These are phyloP conservation scores for Phylloporus rhodoxanthus DNA, from an alignment of 768 basidiomycete genomes.

Conservation along the genomic window DNA sequence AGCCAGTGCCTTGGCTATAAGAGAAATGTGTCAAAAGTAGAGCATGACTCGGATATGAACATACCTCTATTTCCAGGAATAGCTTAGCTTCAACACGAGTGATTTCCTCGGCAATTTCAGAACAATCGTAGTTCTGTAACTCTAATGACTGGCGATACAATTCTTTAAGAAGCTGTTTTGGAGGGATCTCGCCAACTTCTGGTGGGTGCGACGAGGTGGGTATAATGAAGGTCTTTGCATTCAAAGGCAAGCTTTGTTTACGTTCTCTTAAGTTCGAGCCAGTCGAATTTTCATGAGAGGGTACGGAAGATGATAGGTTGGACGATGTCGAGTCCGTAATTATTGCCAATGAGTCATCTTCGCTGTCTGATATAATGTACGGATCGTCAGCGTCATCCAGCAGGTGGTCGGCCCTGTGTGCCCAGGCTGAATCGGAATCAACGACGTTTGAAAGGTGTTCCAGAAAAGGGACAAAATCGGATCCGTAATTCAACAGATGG, in stretches of 20 bases:
- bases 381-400: conserved; percentile 60
- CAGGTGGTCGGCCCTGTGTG: conserved; percentile 55
- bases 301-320: conserved; percentile 18
- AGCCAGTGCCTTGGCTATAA: conserved; percentile 83
- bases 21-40: not conserved
- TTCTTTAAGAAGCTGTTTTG: conserved; percentile 59
- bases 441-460: conserved; percentile 55
- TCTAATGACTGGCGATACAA: conserved; percentile 55
- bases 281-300: conserved; percentile 20
- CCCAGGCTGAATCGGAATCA: conserved; percentile 73
- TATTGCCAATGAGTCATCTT: conserved; percentile 34
- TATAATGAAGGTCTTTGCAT: conserved; percentile 39
- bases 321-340: conserved; percentile 31
- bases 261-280: conserved; percentile 46
- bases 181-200: conserved; percentile 36
- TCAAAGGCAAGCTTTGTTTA: conserved; percentile 62
- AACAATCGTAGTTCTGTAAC: conserved; percentile 50
- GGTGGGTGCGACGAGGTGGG: conserved; percentile 26
- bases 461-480: conserved; percentile 76
- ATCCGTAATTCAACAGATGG: conserved; percentile 78
- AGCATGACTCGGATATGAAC: conserved; percentile 11
- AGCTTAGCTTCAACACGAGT: conserved; percentile 64
- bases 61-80: conserved; percentile 74
- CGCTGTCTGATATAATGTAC: conserved; percentile 50
- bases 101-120: conserved; percentile 79